Percentiles rank a stretch among this genome's conserved stretches.
These are phyloP conservation scores for Silene coronaria DNA, from an alignment of 179 eudicot species.

Conservation along the genomic window DNA sequence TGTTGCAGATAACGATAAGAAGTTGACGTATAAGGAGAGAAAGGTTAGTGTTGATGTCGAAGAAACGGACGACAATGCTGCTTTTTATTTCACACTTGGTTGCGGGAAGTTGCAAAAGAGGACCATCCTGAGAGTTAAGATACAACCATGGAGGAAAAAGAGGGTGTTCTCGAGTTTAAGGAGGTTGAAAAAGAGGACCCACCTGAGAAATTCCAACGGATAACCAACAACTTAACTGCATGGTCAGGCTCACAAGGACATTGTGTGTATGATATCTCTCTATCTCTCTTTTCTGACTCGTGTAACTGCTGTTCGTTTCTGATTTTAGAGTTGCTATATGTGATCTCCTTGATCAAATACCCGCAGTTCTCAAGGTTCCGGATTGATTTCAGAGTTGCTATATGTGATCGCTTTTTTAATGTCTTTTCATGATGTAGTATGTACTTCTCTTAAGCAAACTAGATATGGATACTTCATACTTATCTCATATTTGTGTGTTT, in stretches of 20 bases:
- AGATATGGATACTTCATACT: neutral
- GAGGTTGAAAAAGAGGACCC: constrained; percentile 12
- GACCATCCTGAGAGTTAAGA: neutral
- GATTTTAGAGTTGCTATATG: no score
- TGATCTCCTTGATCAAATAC: no score
- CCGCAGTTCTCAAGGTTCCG: no score
- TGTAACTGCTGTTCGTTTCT: no score
- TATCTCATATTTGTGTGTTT: constrained; percentile 1
- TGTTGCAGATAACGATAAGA: constrained; percentile 29
- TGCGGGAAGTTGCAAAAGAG: neutral
- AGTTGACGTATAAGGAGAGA: constrained; percentile 34
- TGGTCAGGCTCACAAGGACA: no score
- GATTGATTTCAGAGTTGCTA: no score
- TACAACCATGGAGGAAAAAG: neutral
- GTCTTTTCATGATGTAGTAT: no score
- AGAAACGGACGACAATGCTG: constrained; percentile 23
- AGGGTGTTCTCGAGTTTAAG: constrained; percentile 9
- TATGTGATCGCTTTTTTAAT: no score
- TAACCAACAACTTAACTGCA: no score
- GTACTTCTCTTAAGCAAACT: no score
- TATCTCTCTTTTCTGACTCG: no score
- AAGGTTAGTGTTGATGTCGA: constrained; percentile 27
- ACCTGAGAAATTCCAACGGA: constrained; percentile 11
- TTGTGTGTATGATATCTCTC: neutral
- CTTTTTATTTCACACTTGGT: no score